phyloP scores from a whole-genome alignment of 768 basidiomycete species.

The Podaxis sp. region DNA sequence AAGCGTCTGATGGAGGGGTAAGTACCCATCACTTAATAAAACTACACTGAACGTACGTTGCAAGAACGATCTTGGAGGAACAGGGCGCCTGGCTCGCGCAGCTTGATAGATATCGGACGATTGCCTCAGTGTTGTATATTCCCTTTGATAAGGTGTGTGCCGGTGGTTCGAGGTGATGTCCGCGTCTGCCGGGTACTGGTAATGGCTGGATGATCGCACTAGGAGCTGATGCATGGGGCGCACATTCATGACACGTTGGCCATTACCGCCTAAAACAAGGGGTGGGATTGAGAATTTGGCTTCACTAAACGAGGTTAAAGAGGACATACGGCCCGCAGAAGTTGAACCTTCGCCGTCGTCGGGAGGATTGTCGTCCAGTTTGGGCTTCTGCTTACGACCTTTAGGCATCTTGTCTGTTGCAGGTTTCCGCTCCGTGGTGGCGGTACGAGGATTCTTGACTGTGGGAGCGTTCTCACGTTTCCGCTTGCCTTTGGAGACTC shows the following conservation, averaged over 20 bases:
- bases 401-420: conserved; percentile 8
- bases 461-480: conserved; percentile 16
- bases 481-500: conserved; percentile 17
- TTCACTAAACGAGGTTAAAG: background rate
- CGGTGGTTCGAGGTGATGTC: conserved; percentile 18
- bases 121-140: conserved; percentile 11
- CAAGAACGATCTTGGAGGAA: conserved; percentile 51
- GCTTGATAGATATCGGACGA: conserved; percentile 13
- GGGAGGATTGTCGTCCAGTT: background rate
- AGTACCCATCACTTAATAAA: background rate
- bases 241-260: conserved; percentile 2
- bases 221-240: background rate
- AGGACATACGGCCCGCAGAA: background rate
- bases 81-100: conserved; percentile 15
- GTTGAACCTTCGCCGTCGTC: background rate
- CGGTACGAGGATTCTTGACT: conserved; percentile 3
- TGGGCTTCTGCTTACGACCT: conserved; percentile 10
- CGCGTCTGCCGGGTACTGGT: background rate
- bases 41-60: conserved; percentile 47
- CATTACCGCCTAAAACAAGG: background rate
- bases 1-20: conserved; percentile 50
- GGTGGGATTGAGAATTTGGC: background rate
- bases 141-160: conserved; percentile 31
- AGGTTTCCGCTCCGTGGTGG: conserved; percentile 8
- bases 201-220: background rate